phyloP scores from a whole-genome alignment of 805 yeast genomes.

The Geotrichum ghanense region DNA sequence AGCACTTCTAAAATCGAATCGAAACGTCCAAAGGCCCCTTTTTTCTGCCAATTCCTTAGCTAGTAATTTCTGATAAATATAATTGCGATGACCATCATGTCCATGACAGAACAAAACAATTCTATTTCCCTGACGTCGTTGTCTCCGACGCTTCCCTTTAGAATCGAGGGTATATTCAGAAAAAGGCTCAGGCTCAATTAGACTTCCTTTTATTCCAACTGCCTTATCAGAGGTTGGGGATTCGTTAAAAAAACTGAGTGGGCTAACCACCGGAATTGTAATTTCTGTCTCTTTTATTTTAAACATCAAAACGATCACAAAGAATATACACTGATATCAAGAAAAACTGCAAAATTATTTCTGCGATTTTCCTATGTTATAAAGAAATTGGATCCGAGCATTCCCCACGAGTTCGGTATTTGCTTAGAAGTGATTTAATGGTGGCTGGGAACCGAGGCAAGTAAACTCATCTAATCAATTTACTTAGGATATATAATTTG shows the following conservation, averaged over 20 bases:
- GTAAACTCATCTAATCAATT: too few species aligned
- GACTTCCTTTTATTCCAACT: not conserved
- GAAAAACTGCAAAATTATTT: too few species aligned
- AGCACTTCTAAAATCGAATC: slow-evolving; percentile 81
- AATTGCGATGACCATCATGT: slow-evolving; percentile 72
- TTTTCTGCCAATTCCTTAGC: slow-evolving; percentile 49
- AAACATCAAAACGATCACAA: too few species aligned
- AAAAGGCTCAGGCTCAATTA: not conserved
- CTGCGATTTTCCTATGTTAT: too few species aligned
- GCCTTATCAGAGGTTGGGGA: not conserved
- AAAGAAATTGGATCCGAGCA: too few species aligned
- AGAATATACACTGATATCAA: too few species aligned
- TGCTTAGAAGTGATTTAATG: too few species aligned
- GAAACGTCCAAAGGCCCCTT: slow-evolving; percentile 50
- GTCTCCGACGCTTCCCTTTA: not conserved
- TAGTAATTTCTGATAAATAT: slow-evolving; percentile 55
- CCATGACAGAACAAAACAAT: slow-evolving; percentile 70
- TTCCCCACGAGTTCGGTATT: too few species aligned
- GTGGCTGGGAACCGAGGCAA: too few species aligned
- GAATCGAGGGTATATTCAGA: not conserved
- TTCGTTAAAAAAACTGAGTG: not conserved
- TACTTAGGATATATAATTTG: too few species aligned
- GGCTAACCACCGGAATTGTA: not conserved
- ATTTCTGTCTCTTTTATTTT: not conserved
- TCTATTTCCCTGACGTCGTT: slow-evolving; percentile 5